Evolutionary conservation across 208 protist genomes (phyloP), one percentile per base, ranked within the genome.

Genomic region (Crithidia expoeki): DNA sequence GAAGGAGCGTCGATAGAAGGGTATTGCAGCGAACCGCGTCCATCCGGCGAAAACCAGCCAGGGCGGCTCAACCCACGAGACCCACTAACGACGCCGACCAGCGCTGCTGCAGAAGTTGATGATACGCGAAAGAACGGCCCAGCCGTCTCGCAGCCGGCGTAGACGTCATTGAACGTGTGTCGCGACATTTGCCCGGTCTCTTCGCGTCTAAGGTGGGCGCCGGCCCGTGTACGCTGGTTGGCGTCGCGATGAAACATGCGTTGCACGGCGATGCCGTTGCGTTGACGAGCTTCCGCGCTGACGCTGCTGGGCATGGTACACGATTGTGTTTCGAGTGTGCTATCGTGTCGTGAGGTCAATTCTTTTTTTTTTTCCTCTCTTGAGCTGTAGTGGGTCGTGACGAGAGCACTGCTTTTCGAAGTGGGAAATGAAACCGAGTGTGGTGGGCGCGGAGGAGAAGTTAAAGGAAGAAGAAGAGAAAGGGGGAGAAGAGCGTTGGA

Each of bases 211-310:
- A 62, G 4, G 16, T 21, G 25, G 1, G 58, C 40, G 17, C 17
- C 30, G 44, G 64, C 23, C 40, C 33, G 51, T 12, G 42, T 10
- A 49, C 42, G 60, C 27, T 47, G 67, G 12, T 19, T 14, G n/a
- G 38, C 17, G 25, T 30, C 59, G 30, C 60, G 47, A 17, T 55
- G 36, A 42, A 91, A 83, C 17, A 89, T 68, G 0, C 83, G 74
- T 52, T 68, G 64, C 9, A 92, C 86, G 12, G 83, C 86, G 27
- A 59, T 49, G 21, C 62, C 57, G 71, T 90, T 85, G 38, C 70
- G 78, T 59, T 79, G 72, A n/a, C 61, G 82, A 17, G 65, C 70
- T 28, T 74, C 71, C 27, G 28, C 55, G 27, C 53, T 59, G 2
- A 69, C 55, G 30, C 44, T 28, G 0, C 2, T 46, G 12, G 25